Conservation (phyloP, 208 protist species). For the Vickermania ingenoplastis region DNA sequence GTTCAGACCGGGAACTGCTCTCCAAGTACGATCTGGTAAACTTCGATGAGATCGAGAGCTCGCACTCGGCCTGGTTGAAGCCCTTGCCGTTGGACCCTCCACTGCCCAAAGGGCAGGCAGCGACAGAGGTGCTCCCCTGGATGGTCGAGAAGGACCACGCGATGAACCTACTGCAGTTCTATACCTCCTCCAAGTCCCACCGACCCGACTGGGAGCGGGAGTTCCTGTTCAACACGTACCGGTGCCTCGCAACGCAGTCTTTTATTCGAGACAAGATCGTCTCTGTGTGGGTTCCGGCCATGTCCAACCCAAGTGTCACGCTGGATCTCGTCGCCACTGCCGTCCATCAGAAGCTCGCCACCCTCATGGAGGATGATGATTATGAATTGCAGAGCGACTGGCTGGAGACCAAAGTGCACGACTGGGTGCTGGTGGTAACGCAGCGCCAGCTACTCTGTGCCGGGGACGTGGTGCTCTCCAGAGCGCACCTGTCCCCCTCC, state of each 20-base stretch:
- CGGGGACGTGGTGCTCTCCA: conserved; percentile 47
- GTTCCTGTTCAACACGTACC: background rate
- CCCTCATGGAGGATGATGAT: conserved; percentile 3
- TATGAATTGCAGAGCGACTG: conserved; percentile 3
- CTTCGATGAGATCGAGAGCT: background rate
- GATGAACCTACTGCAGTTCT: background rate
- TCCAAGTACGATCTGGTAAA: background rate
- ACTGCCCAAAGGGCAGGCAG: background rate
- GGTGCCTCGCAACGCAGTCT: background rate
- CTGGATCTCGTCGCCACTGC: background rate
- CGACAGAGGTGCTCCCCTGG: background rate
- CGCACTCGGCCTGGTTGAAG: background rate
- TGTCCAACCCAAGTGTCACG: background rate
- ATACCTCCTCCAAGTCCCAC: background rate
- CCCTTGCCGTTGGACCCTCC: background rate
- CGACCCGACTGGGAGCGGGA: background rate
- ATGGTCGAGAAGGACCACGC: background rate
- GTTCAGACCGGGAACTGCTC: background rate
- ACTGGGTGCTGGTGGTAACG: conserved; percentile 49
- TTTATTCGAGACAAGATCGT: background rate
- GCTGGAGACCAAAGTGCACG: background rate
- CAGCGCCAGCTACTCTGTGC: conserved; percentile 37
- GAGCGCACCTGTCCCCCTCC: conserved; percentile 38
- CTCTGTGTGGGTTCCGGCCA: background rate
- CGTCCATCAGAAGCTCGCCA: background rate